Evolutionary conservation across 371 early-diverging fungal genomes (phyloP).

Genomic region (Zopfochytrium polystomum): DNA sequence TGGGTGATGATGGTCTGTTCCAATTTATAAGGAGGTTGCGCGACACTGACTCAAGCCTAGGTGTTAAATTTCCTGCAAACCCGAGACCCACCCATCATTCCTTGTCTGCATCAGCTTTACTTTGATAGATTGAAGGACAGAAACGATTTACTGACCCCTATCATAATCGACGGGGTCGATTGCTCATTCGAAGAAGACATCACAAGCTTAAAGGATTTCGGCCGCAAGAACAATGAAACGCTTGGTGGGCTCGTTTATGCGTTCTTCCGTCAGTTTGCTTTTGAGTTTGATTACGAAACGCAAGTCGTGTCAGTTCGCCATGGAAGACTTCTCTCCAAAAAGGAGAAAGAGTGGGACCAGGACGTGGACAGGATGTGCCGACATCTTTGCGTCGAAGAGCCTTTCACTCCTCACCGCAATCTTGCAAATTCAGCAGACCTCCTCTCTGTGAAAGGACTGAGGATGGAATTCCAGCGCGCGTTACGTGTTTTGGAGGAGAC

Average conservation of each 20-base stretch:
- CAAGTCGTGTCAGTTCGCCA: constrained; percentile 76
- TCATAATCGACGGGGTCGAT: constrained; percentile 55
- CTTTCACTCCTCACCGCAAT: constrained; percentile 78
- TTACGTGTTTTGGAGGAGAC: constrained; percentile 48
- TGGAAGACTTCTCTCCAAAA: constrained; percentile 70
- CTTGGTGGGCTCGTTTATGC: constrained; percentile 76
- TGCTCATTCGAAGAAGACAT: constrained; percentile 66
- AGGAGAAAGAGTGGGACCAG: constrained; percentile 77
- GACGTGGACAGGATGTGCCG: constrained; percentile 54
- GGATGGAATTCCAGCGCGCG: constrained; percentile 73
- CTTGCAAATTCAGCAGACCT: constrained; percentile 85
- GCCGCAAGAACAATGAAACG: constrained; percentile 59
- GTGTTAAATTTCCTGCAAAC: constrained; percentile 80
- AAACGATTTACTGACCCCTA: constrained; percentile 16
- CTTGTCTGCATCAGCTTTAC: constrained; percentile 69
- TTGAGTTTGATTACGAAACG: constrained; percentile 78
- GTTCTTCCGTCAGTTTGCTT: constrained; percentile 76
- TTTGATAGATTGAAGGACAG: constrained; percentile 15
- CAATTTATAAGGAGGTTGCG: too few relatives aligned
- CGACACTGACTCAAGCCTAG: too few relatives aligned
- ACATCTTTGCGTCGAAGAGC: constrained; percentile 84
- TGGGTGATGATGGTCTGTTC: constrained; percentile 82
- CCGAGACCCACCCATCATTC: constrained; percentile 83
- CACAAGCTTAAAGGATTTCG: constrained; percentile 10
- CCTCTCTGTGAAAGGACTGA: constrained; percentile 68